Conservation (phyloP, 257 asterid species). For the Hygrophila difformis region DNA sequence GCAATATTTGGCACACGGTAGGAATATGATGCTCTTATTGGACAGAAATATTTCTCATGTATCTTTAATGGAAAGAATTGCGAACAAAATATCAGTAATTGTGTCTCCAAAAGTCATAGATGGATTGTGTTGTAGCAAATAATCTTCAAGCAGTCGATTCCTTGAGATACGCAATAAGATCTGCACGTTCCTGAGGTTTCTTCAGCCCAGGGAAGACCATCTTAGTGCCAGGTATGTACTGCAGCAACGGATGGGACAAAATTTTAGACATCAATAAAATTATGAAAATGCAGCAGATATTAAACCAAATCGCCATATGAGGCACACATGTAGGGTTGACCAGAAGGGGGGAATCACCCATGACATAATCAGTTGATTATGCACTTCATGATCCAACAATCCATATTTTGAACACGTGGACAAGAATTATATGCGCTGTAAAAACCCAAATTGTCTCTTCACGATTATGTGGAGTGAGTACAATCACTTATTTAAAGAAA, state of each 20-base stretch:
- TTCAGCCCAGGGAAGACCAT: constrained; percentile 94
- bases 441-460: too few species aligned
- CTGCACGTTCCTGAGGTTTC: constrained; percentile 87
- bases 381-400: too few species aligned
- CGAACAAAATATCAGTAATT: constrained; percentile 10
- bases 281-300: neutral
- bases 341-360: too few species aligned
- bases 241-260: constrained; percentile 20
- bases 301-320: too few species aligned
- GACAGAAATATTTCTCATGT: neutral
- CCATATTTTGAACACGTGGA: too few species aligned
- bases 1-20: constrained; percentile 21
- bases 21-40: constrained; percentile 28
- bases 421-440: too few species aligned
- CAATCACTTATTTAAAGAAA: too few species aligned
- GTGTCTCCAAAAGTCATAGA: neutral
- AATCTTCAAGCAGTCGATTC: constrained; percentile 35
- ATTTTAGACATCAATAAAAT: neutral
- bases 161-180: constrained; percentile 77
- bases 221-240: constrained; percentile 83
- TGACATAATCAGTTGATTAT: too few species aligned
- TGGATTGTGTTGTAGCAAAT: neutral
- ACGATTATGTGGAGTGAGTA: too few species aligned
- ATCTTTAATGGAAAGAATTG: constrained; percentile 8
- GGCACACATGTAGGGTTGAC: too few species aligned